Conservation (phyloP, 345 rosid species). For the Capsella bursapastoris region DNA sequence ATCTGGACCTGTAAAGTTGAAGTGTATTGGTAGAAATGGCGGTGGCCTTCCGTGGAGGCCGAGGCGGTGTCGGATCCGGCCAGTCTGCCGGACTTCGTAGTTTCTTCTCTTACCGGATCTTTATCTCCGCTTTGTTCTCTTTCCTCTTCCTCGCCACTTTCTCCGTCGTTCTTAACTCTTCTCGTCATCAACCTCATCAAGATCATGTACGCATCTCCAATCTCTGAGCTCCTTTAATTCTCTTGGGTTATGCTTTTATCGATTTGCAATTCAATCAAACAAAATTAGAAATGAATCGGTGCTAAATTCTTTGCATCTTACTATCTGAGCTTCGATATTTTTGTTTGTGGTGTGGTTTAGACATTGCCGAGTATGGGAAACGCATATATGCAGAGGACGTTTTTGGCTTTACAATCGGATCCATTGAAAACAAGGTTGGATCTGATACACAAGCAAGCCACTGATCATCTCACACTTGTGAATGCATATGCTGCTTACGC, state of each 20-base stretch:
- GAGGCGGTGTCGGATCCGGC: constrained; percentile 58
- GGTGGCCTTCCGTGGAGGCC: constrained; percentile 75
- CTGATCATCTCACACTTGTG: constrained; percentile 74
- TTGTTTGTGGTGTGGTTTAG: constrained; percentile 39
- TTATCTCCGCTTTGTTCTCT: constrained; percentile 83
- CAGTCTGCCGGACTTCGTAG: constrained; percentile 55
- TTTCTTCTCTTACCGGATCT: constrained; percentile 77
- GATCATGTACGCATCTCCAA: constrained; percentile 54
- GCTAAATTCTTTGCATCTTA: not conserved
- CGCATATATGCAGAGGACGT: constrained; percentile 69
- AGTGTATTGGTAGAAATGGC: constrained; percentile 57
- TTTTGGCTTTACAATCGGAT: constrained; percentile 78
- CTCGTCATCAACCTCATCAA: constrained; percentile 47
- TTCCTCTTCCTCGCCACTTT: constrained; percentile 78
- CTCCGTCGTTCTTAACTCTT: constrained; percentile 73
- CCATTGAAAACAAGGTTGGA: constrained; percentile 81
- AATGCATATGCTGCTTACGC: constrained; percentile 93
- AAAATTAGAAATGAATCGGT: constrained; percentile 23
- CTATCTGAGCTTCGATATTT: constrained; percentile 12
- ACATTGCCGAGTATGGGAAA: constrained; percentile 60
- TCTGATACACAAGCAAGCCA: constrained; percentile 89
- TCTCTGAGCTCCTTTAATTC: not conserved
- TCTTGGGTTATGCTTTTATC: not conserved
- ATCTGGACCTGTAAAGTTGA: constrained; percentile 29
- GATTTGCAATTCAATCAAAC: not conserved